A percentile compares a stretch with the other conserved stretches of the same genome.
phyloP scores from a whole-genome alignment of 2,329 filamentous ascomycete species.

The Trichoderma harzianum region DNA sequence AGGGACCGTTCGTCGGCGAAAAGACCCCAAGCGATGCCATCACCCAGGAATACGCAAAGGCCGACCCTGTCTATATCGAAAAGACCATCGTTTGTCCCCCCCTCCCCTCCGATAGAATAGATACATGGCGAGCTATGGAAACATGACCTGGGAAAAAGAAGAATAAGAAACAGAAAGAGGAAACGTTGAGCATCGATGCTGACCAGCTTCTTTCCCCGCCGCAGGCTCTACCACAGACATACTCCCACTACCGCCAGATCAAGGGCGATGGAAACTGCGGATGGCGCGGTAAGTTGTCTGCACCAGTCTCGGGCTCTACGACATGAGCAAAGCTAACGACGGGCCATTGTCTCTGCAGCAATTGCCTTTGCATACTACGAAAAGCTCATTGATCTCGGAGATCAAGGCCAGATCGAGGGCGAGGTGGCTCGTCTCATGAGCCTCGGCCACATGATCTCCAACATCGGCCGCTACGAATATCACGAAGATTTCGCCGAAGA shows the following conservation, averaged over 20 bases:
- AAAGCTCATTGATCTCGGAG: constrained; percentile 66
- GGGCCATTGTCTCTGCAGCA: constrained; percentile 49
- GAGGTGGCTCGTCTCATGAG: constrained; percentile 71
- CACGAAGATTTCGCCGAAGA: constrained; percentile 81
- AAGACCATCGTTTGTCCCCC: constrained; percentile 73
- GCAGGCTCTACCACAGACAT: constrained; percentile 76
- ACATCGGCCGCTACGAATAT: constrained; percentile 66
- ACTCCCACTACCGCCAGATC: constrained; percentile 82
- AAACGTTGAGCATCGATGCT: constrained; percentile 3
- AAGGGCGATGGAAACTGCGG: constrained; percentile 95
- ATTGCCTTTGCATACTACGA: constrained; percentile 94
- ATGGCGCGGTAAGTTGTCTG: constrained; percentile 81
- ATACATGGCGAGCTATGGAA: not conserved
- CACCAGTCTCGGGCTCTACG: not conserved
- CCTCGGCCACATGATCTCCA: constrained; percentile 67
- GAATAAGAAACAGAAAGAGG: not conserved
- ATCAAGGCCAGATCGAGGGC: constrained; percentile 60
- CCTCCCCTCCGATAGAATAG: not conserved
- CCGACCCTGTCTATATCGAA: constrained; percentile 76
- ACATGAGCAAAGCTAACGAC: not conserved
- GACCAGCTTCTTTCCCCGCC: constrained; percentile 16
- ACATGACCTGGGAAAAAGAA: not conserved
- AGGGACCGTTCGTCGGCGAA: constrained; percentile 82
- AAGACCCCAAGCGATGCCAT: constrained; percentile 75
- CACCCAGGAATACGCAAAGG: constrained; percentile 81